Evolutionary conservation across 208 protist genomes (phyloP).

Genomic region (Leishmania mexicana): DNA sequence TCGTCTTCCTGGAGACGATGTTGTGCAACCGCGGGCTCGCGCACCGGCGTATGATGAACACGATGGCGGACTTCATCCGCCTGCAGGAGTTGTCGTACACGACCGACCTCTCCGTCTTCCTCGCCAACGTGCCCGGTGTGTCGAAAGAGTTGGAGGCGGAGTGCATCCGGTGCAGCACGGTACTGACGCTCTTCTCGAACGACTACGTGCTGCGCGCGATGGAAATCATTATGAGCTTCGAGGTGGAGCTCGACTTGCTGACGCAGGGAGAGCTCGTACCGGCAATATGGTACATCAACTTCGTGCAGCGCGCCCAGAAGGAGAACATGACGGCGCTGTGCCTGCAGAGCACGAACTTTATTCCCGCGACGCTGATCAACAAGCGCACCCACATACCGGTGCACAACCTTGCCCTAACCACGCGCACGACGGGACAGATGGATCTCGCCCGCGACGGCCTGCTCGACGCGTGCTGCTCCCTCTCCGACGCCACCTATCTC

Average conservation of each 20-base stretch:
- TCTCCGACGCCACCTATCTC: constrained; percentile 74
- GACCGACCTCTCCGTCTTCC: constrained; percentile 73
- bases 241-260: constrained; percentile 80
- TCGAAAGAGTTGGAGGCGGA: constrained; percentile 51
- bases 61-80: constrained; percentile 49
- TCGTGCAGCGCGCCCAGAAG: constrained; percentile 60
- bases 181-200: constrained; percentile 78
- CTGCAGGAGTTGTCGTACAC: constrained; percentile 78
- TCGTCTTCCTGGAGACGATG: constrained; percentile 82
- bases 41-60: constrained; percentile 81
- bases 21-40: constrained; percentile 86
- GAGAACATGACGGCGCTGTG: constrained; percentile 71
- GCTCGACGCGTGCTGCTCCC: constrained; percentile 60
- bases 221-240: constrained; percentile 67
- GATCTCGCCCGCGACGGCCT: constrained; percentile 47
- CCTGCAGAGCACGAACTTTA: constrained; percentile 54
- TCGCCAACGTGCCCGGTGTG: constrained; percentile 51
- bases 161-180: constrained; percentile 46
- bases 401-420: constrained; percentile 80
- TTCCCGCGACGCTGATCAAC: constrained; percentile 82
- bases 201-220: constrained; percentile 71
- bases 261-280: constrained; percentile 73
- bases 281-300: constrained; percentile 83
- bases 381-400: constrained; percentile 73
- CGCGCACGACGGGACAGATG: constrained; percentile 43